Base-by-base conservation (phyloP, 2,329 filamentous ascomycete genomes). In the Berkeleyomyces rouxiae region DNA sequence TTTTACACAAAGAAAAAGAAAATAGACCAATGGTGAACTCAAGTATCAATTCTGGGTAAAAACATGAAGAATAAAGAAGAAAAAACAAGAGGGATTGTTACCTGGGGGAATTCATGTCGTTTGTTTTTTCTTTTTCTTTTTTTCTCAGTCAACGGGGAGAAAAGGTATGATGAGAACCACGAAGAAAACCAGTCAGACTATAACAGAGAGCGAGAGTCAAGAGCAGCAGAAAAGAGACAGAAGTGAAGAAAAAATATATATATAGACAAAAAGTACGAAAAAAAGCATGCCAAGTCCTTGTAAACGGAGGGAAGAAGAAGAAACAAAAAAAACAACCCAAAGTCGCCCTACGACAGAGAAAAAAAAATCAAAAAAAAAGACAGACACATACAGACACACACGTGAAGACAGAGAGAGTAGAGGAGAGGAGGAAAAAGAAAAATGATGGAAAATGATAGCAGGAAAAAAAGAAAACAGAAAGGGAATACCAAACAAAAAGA, bases 241-340 rank as follows among this genome's bases (percentile, higher is more conserved):
- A 37, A n/a, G 13, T 61, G 57, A 66, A 47, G 58, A 62, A 44
- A 65, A 66, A 61, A 62, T 69, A 63, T 72, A 70, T 37, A 67
- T 72, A 47, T 69, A 65, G 63, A 65, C 47, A 43, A 65, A 58
- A 58, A 60, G 23, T 61, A 64, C 46, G 65, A 33, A 53, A 53
- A 33, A 53, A 53, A 53, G 10, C 49, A 59, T 42, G 42, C 57
- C 36, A 23, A 42, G 42, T 42, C 23, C 42, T 59, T 44, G 57
- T 42, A 23, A 59, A 42, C 39, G 31, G 23, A 23, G 23, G 23
- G 23, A 23, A 23, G 23, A 23, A 23, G 23, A 23, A 23, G 23
- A 23, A 23, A 23, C 1, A 23, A 23, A 23, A 23, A 23, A 23
- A 42, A 16, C 31, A 44, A 42, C 31, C 42, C 57, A 42, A 59